Percentiles rank a stretch among this genome's conserved stretches.
Conservation (phyloP, 192 early-diverging fungal species). For the Coemansia guatemalensis region DNA sequence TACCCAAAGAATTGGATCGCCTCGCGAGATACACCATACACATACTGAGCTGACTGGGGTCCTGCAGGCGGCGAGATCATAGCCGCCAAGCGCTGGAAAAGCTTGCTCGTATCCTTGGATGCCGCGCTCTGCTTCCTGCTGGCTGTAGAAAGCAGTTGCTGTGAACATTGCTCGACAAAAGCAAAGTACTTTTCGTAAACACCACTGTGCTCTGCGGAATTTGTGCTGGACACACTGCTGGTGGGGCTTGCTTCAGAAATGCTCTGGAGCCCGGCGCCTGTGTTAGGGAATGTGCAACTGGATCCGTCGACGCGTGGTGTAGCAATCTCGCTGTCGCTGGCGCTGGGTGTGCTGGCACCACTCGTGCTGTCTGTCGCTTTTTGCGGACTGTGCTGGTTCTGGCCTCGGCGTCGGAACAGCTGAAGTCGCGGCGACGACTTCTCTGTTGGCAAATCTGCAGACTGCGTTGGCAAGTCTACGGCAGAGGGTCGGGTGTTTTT, state of each 20-base stretch:
- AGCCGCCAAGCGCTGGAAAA: conserved; percentile 21
- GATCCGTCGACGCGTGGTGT: background rate
- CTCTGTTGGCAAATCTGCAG: background rate
- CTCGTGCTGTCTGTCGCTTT: background rate
- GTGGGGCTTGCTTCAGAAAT: background rate
- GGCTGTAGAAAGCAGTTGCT: background rate
- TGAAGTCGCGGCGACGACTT: conserved; percentile 30
- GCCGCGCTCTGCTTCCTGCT: background rate
- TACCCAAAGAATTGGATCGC: conserved; percentile 32
- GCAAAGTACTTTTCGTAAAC: conserved; percentile 22
- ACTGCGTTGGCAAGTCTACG: background rate
- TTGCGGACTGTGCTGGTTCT: background rate
- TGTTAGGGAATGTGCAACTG: background rate
- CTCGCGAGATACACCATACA: conserved; percentile 12
- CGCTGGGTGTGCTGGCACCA: background rate
- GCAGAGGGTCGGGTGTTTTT: background rate
- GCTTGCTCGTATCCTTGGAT: conserved; percentile 5
- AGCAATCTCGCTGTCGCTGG: background rate
- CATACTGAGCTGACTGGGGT: conserved; percentile 5
- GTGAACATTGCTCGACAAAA: conserved; percentile 30
- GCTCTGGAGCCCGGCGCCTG: background rate
- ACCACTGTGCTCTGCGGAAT: background rate
- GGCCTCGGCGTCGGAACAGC: conserved; percentile 37
- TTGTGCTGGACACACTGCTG: conserved; percentile 3
- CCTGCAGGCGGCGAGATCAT: conserved; percentile 12